Evolutionary conservation across 192 early-diverging fungal species (phyloP).

Genomic region (Backusella luteola): DNA sequence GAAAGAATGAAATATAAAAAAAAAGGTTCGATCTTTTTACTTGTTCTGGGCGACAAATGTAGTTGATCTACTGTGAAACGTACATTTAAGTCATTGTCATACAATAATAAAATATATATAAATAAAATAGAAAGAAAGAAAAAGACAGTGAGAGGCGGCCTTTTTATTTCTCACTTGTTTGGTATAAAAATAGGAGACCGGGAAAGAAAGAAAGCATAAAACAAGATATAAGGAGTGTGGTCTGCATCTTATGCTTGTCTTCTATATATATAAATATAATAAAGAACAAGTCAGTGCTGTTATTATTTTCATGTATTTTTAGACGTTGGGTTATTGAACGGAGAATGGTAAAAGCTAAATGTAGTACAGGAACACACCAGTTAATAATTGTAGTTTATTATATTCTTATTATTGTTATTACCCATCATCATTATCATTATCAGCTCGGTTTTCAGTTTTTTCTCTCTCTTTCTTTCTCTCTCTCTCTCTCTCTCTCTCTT

Average conservation of each 20-base stretch:
- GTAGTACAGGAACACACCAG: not conserved
- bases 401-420: not conserved
- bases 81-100: not conserved
- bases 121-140: not conserved
- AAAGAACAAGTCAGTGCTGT: not conserved
- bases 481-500: not conserved
- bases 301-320: not conserved
- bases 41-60: not conserved
- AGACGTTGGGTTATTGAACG: not conserved
- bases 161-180: not conserved
- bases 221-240: not conserved
- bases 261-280: not conserved
- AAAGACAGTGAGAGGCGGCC: not conserved
- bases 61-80: not conserved
- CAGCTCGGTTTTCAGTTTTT: not conserved
- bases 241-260: not conserved
- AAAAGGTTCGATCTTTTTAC: not conserved
- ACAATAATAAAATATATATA: not conserved
- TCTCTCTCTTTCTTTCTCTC: not conserved
- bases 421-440: not conserved
- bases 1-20: not conserved
- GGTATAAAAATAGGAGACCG: not conserved
- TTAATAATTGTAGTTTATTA: slow-evolving; percentile 2
- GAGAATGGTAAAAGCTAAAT: not conserved
- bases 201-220: not conserved